Base-by-base conservation (phyloP, 139 green algal species). In the Chara braunii region DNA sequence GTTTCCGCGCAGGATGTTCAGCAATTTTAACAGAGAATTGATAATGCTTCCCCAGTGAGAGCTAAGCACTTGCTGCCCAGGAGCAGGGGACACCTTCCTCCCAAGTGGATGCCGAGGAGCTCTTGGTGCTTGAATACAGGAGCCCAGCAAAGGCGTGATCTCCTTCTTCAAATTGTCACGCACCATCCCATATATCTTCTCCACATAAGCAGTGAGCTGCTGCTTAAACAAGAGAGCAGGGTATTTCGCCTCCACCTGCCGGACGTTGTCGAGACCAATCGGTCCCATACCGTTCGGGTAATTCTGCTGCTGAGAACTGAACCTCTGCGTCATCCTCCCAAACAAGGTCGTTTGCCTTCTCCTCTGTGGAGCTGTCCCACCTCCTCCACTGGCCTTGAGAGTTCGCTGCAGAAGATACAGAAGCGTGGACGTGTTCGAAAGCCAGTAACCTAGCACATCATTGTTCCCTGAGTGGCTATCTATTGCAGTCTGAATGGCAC, bases 191-290 rank as follows among this genome's bases (percentile, higher is more conserved):
- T 96, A 99, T 69, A 97, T 94, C 74, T 95, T 95, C 77, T 97
- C 89, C 69, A 97, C 88, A 75, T 96, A 94, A 4, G 88, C 90
- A 58, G 95, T 88, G 54, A 98, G 86, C 86, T 97, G 91, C 87
- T 98, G 91, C 86, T 97, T 98, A 83, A 99, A 99, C 57, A 98
- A 82, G 78, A 98, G 85, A 3, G 94, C 91, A 0, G 93, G 91
- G 84, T 97, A 97, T 82, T 97, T 97, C 70, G 93, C 91, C 76
- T 97, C 91, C 43, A 98, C 89, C 71, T 94, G 84, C 43, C 79
- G 22, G 7, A 71, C 14, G 23, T 24, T 37, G 31, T 64, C 55
- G 26, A 54, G 24, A 7, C 29, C 36, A 60, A 5, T 35, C 31
- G 36, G 7, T 31, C 33, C 14, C 5, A 45, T 62, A 6, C 53